phyloP scores from a whole-genome alignment of 139 green algal genomes.

The Chlamydomonas asymmetrica region DNA sequence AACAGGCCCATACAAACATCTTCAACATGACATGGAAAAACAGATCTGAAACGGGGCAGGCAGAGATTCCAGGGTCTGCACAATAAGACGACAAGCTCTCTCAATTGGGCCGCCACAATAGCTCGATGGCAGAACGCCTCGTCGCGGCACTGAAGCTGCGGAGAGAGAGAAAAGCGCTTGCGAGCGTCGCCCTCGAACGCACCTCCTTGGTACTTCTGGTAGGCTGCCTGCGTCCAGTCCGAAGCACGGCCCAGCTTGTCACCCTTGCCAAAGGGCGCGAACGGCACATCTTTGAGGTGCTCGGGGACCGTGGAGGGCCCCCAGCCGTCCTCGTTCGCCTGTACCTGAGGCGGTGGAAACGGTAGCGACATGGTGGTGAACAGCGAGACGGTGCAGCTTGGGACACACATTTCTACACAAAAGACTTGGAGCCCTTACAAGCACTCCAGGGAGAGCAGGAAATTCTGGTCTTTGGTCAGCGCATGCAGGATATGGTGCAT shows the following conservation, averaged over 20 bases:
- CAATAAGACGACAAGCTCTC: neutral
- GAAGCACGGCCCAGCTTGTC: slow-evolving; percentile 86
- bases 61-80: neutral
- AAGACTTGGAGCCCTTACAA: too few species aligned
- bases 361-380: slow-evolving; percentile 28
- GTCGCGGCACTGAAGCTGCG: neutral
- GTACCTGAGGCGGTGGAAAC: slow-evolving; percentile 75
- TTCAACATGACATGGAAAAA: neutral
- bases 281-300: slow-evolving; percentile 91
- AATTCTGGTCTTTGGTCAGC: too few species aligned
- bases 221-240: slow-evolving; percentile 64
- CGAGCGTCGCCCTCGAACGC: neutral
- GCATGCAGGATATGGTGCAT: too few species aligned
- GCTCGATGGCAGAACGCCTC: neutral
- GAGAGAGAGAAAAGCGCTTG: neutral
- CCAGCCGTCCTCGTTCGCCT: slow-evolving; percentile 88
- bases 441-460: too few species aligned
- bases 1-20: too few species aligned
- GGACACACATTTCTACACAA: too few species aligned
- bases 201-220: slow-evolving; percentile 54
- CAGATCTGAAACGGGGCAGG: too few species aligned
- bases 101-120: slow-evolving; percentile 1
- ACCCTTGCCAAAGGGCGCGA: slow-evolving; percentile 91
- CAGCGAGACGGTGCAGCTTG: too few species aligned
- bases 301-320: slow-evolving; percentile 78